phyloP scores from a whole-genome alignment of 129 eudicot species.

The carrot (Daucus carota) region DH1_v3.0 NC_030386.2:35821001-35821500 shows the following conservation, averaged over 20 bases:
- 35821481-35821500: not conserved
- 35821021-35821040: conserved; percentile 72
- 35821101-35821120: conserved; percentile 94
- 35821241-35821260: not conserved
- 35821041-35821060: conserved; percentile 54
- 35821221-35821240: not conserved
- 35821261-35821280: conserved; percentile 29
- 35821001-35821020: conserved; percentile 82
- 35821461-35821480: not conserved
- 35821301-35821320: conserved; percentile 85
- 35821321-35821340: conserved; percentile 71
- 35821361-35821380: conserved; percentile 67
- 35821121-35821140: conserved; percentile 74
- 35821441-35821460: not conserved
- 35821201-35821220: conserved; percentile 8
- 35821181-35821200: conserved; percentile 53
- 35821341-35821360: conserved; percentile 59
- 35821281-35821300: conserved; percentile 82
- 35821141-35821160: conserved; percentile 63
- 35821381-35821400: not conserved
- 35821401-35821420: conserved; percentile 2
- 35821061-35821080: conserved; percentile 84
- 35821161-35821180: conserved; percentile 52
- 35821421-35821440: not conserved
- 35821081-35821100: conserved; percentile 84